Evolutionary conservation across 2,329 filamentous ascomycete species (phyloP), one percentile per base, ranked within the genome.

Genomic region (Trichoderma citrinoviride): DNA sequence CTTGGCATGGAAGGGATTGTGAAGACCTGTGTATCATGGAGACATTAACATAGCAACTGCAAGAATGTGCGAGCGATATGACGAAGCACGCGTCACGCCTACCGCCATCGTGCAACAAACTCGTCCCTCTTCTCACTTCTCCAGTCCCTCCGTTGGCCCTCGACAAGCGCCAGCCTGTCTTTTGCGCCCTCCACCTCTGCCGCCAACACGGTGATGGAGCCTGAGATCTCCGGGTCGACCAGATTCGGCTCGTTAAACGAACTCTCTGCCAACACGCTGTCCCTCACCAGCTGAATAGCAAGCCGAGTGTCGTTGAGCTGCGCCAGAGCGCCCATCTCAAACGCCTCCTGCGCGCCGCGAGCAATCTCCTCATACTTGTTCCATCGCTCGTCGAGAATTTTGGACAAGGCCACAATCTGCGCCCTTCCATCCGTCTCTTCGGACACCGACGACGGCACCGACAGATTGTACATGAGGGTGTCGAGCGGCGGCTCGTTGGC

Each of bases 241-340:
- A 87, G 77, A 47, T 76, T 77, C 5, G 85, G 78, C n/a, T 77
- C 72, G 0, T 77, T 76, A 69, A 79, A 85, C 5, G 79, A 74
- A 33, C 79, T 84, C 69, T 87, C 84, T 0, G 82, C 82, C 1
- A 86, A 73, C 0, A 87, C 73, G 46, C 80, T 84, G 65, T 85
- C 83, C 5, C 78, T 75, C 17, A 86, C 71, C 8, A 83, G 70
- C 67, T 83, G 80, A 1, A 86, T 70, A 0, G 83, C 84, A 3
- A 77, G 71, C 19, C 78, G 77, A 0, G 79, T 77, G 65, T 87
- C 84, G 0, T 78, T 73, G 0, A 87, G 69, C 10, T 82, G 78
- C 0, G 75, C 71, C 1, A 75, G 74, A 0, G 79, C 75, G 0
- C 73, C 74, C 0, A 68, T 69, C 70, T 87, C 85, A n/a, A 85